Percentiles rank a stretch among this genome's conserved stretches.
These are phyloP conservation scores for Cinchona pubescens DNA, from an alignment of 257 asterid species.

Conservation along the genomic window DNA sequence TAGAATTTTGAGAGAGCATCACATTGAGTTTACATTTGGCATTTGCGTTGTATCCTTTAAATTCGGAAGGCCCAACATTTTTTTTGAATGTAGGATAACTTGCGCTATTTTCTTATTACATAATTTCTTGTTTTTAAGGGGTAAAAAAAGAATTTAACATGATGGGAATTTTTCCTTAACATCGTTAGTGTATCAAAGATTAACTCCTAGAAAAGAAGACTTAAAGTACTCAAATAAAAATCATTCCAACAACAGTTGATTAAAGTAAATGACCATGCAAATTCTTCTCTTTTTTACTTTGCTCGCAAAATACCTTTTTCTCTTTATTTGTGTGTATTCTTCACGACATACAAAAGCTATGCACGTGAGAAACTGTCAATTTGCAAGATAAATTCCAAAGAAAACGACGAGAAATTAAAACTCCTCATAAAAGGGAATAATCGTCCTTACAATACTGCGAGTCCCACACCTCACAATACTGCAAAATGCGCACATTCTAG, in stretches of 20 bases:
- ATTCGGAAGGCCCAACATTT: not conserved
- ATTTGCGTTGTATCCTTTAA: not conserved
- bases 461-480: slow-evolving; percentile 23
- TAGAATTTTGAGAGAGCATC: not conserved
- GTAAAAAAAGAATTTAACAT: not conserved
- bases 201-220: too few relatives aligned
- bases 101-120: too few relatives aligned
- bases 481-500: slow-evolving; percentile 15
- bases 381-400: slow-evolving; percentile 35
- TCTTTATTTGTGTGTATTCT: not conserved
- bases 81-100: too few relatives aligned
- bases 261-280: not conserved
- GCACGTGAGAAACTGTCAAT: slow-evolving; percentile 51
- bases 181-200: too few relatives aligned
- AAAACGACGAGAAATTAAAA: slow-evolving; percentile 55
- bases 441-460: slow-evolving; percentile 46
- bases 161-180: too few relatives aligned
- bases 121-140: too few relatives aligned
- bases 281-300: not conserved
- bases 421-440: slow-evolving; percentile 51
- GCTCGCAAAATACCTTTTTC: not conserved
- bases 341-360: slow-evolving; percentile 30
- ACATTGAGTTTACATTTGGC: not conserved
- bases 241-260: not conserved
- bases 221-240: not conserved